These are phyloP conservation scores for Zalaria obscura DNA, from an alignment of 2,329 filamentous ascomycete species.

Conservation along the genomic window DNA sequence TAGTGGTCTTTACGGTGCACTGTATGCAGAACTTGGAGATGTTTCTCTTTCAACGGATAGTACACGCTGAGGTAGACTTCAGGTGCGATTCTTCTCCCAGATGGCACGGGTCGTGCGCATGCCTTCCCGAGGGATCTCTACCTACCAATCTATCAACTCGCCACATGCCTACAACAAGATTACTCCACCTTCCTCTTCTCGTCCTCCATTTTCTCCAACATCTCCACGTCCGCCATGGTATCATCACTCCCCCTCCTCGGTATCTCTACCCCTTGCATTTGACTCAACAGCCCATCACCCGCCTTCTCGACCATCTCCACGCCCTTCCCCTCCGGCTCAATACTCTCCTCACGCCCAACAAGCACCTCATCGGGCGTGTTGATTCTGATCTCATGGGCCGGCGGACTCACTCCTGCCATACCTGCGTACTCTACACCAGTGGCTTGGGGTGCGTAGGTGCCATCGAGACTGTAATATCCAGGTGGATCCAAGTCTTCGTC, in stretches of 20 bases:
- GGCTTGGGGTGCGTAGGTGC: neutral
- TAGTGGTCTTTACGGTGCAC: no score
- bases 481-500: constrained; percentile 1
- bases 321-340: constrained; percentile 1
- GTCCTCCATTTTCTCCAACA: no score
- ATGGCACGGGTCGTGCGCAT: no score
- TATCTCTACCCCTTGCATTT: neutral
- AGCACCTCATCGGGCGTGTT: no score
- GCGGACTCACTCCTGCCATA: constrained; percentile 4
- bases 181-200: no score
- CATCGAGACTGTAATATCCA: neutral
- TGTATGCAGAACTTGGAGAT: no score
- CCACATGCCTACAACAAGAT: no score
- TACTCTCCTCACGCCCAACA: neutral
- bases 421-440: neutral
- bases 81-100: no score
- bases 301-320: constrained; percentile 14
- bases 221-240: constrained; percentile 1
- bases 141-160: no score
- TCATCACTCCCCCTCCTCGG: constrained; percentile 1
- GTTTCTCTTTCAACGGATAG: no score
- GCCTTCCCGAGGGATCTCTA: no score
- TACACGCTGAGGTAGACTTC: no score
- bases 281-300: neutral
- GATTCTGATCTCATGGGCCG: constrained; percentile 6